phyloP scores from a whole-genome alignment of 2,329 filamentous ascomycete genomes.

The Colletotrichum tabaci region DNA sequence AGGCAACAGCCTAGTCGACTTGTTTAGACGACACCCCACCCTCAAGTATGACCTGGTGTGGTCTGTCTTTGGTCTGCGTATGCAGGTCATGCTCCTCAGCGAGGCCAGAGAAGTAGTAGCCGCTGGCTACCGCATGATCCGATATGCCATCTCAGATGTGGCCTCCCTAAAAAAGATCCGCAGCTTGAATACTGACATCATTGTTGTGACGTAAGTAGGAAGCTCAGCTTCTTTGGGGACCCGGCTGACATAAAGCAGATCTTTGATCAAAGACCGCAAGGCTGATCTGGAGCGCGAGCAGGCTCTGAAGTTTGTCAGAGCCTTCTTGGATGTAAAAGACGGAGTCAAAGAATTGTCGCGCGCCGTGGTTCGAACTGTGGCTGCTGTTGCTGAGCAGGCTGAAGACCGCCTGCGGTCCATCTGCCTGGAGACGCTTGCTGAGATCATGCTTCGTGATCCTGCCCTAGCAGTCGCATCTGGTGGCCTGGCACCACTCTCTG shows the following conservation, averaged over 20 bases:
- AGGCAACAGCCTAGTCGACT: constrained; percentile 91
- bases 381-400: constrained; percentile 88
- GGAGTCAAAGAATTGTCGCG: constrained; percentile 90
- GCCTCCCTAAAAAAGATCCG: constrained; percentile 91
- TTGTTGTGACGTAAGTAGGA: constrained; percentile 81
- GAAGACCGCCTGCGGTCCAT: constrained; percentile 92
- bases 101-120: constrained; percentile 97
- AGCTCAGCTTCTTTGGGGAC: neutral
- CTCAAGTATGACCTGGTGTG: constrained; percentile 97
- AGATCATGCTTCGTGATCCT: constrained; percentile 91
- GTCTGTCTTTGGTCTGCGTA: constrained; percentile 92
- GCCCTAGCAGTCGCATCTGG: constrained; percentile 85
- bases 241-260: constrained; percentile 60
- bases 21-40: constrained; percentile 94
- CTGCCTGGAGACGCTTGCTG: constrained; percentile 91
- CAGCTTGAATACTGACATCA: constrained; percentile 88
- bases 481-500: constrained; percentile 89
- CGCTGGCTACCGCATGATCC: constrained; percentile 91
- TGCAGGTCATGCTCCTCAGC: constrained; percentile 96
- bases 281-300: constrained; percentile 98
- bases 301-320: constrained; percentile 94
- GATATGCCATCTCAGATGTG: constrained; percentile 94
- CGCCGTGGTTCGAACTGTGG: constrained; percentile 89
- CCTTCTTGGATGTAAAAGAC: constrained; percentile 95
- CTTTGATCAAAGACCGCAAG: constrained; percentile 94